Evolutionary conservation across 1,139 yeast species (phyloP), one percentile per base, ranked within the genome.

Genomic region (Saccharomycopsis crataegensis): DNA sequence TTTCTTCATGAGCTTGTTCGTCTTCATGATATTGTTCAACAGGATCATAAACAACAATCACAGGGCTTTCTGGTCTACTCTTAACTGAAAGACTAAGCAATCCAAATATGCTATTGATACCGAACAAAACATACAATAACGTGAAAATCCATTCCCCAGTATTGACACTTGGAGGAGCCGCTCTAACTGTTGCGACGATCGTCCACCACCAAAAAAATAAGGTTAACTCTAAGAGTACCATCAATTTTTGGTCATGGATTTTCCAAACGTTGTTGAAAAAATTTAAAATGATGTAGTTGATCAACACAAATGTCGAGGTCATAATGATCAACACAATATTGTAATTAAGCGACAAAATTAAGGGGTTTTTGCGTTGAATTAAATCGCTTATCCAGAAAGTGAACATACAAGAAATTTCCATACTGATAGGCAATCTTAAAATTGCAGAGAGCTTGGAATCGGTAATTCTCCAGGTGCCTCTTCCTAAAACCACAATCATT

Each of bases 241-340:
- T 72, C 57, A 87, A 75, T 65, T 88, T 89, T 62, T 86, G 89
- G 64, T 70, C 94, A 61, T 82, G 86, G 37, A 82, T 78, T 8
- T 86, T 82, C 60, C 77, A 75, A 47, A 77, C 62, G 56, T 73
- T 70, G 50, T 75, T 74, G 57, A 80, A 74, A 14, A 78, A 59
- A 36, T 83, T 80, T 60, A 86, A 70, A 31, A 84, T 57, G 2
- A 77, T 46, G 62, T 83, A 85, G 62, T 83, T 84, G 48, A 75
- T 56, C 36, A 86, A 65, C 43, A 83, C 60, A 60, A 82, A 80
- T 8, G 74, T 64, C 0, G 76, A 64, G 1, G 72, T 59, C 3
- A 77, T 60, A 0, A 81, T 70, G 37, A 81, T 57, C 31, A 82
- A 65, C 1, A 83, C 79, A 0, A 80, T 67, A 17, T 70, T 61